Evolutionary conservation across 2,329 filamentous ascomycete species (phyloP).

Genomic region (Trichoderma atrobrunneum): DNA sequence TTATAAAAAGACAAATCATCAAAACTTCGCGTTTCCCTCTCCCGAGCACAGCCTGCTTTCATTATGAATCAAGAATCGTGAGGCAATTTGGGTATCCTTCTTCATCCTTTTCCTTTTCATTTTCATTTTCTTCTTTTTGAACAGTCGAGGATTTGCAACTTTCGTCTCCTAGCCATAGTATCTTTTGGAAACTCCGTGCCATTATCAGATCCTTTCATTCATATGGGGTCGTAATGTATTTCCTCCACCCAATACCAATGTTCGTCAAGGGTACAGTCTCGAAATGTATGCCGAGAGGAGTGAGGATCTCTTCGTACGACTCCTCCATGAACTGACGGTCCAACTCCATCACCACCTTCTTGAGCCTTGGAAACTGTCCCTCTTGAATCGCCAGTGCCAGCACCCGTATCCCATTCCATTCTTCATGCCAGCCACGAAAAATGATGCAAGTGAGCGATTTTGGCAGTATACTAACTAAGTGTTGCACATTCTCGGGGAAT

Average conservation of each 20-base stretch:
- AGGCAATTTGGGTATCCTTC: fast-evolving
- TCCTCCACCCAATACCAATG: too few species aligned
- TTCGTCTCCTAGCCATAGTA: neutral
- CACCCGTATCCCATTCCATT: neutral
- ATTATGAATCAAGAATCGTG: neutral
- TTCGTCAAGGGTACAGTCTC: too few species aligned
- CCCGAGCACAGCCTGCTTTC: neutral
- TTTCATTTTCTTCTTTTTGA: neutral
- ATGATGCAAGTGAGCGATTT: neutral
- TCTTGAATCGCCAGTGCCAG: neutral
- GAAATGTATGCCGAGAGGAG: too few species aligned
- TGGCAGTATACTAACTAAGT: neutral
- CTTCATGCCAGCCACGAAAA: fast-evolving
- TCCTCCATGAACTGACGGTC: too few species aligned
- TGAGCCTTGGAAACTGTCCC: neutral
- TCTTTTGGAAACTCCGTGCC: too few species aligned
- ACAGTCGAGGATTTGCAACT: neutral
- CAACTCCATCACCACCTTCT: neutral
- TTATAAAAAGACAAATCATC: neutral
- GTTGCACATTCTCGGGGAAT: neutral
- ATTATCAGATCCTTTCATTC: too few species aligned
- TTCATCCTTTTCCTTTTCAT: neutral
- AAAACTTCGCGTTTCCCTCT: neutral
- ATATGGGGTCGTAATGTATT: neutral
- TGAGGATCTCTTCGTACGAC: too few species aligned